Evolutionary conservation across 1,284 basidiomycete species (phyloP), one percentile per base, ranked within the genome.

Genomic region (Melampsora americana): DNA sequence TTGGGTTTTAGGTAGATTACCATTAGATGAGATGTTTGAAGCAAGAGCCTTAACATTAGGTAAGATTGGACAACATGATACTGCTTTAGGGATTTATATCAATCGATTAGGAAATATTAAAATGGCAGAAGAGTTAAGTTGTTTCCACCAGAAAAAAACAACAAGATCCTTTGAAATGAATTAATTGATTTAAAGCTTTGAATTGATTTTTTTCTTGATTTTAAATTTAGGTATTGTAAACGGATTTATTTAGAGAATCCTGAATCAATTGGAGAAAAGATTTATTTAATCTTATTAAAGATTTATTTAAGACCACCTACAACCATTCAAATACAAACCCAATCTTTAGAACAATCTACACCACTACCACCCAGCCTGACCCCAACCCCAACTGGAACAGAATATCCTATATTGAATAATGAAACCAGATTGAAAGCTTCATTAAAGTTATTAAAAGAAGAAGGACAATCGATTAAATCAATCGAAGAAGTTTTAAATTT

Each of bases 51-150:
- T 95, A 73, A 86, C 99, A 3, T 85, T 98, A 4, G 96, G 95
- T 2, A 87, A 91, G 26, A 86, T 98, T 77, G 93, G 92, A 0
- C 89, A 92, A 77, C 94, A 99, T 80, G 92, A 95, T 79, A 92
- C 90, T 77, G 95, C 95, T 0, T 87, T 99, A 30, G 90, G 92
- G 80, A 88, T 96, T 32, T 98, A 98, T 82, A 93, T 95, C 0
- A 90, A 95, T 81, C 88, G 89, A 61, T 85, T 97, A 35, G 86
- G 89, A 46, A 91, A 95, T 81, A 91, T 90, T 81, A 78, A 84
- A 16, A 92, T 92, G 77, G 96, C 96, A 0, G 95, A 98, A 84
- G 88, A 91, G 90, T 93, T 80, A 79, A 88, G 35, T 5, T 32
- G 28, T 4, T 72, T 71, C 2, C 28, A n/a, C 42, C 42, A 42